These are phyloP conservation scores for Cucurbita maxima DNA, from an alignment of 306 rosid species.

Conservation along the genomic window DNA sequence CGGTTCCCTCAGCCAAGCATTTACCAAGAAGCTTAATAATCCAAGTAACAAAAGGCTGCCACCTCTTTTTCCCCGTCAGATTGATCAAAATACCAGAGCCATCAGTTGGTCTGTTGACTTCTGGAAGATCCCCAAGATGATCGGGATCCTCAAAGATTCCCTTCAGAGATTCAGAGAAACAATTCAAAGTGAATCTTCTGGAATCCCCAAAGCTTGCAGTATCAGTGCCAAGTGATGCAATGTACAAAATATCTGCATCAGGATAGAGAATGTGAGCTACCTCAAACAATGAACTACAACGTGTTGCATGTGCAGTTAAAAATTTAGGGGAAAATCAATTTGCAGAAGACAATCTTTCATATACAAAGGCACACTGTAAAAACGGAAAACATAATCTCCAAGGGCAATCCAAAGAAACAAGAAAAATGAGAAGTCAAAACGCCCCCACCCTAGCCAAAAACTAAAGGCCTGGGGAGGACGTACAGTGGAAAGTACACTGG, in stretches of 20 bases:
- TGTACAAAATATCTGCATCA: constrained; percentile 43
- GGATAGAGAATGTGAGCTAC: constrained; percentile 1
- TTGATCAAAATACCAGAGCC: constrained; percentile 59
- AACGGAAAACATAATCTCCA: neutral
- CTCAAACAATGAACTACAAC: neutral
- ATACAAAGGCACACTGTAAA: neutral
- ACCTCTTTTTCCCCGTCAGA: constrained; percentile 37
- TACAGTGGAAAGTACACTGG: neutral
- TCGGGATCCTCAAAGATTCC: constrained; percentile 32
- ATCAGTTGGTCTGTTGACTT: constrained; percentile 33
- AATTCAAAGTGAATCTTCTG: constrained; percentile 34
- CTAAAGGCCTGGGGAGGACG: neutral
- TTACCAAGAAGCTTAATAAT: constrained; percentile 56
- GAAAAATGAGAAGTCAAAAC: neutral
- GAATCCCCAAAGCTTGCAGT: constrained; percentile 19
- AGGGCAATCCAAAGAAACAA: neutral
- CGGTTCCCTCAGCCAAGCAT: constrained; percentile 77
- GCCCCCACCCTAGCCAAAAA: neutral
- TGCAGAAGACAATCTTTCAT: neutral
- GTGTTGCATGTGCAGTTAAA: neutral
- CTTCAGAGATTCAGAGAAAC: constrained; percentile 42
- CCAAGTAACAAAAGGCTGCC: constrained; percentile 82
- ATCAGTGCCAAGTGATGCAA: constrained; percentile 29
- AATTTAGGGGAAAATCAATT: neutral
- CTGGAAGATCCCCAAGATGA: constrained; percentile 50